phyloP scores from a whole-genome alignment of 345 rosid genomes.

The Capsella bursapastoris region DNA sequence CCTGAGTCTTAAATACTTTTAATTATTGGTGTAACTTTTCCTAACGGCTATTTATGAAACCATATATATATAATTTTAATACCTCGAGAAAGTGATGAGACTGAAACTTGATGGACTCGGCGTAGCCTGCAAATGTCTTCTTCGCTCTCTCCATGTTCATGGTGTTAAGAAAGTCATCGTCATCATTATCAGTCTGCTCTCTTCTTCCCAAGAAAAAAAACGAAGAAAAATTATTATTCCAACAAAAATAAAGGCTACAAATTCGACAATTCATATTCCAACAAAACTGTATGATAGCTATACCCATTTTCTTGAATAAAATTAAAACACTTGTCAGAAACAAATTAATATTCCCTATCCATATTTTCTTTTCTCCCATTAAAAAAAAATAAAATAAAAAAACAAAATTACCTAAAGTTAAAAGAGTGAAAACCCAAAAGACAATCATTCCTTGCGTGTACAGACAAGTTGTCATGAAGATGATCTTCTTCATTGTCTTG shows the following conservation, averaged over 20 bases:
- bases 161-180: conserved; percentile 47
- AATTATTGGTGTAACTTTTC: conserved; percentile 24
- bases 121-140: conserved; percentile 43
- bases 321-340: conserved; percentile 45
- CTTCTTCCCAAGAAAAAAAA: conserved; percentile 25
- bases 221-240: not conserved
- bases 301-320: conserved; percentile 41
- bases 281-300: conserved; percentile 44
- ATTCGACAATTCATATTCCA: conserved; percentile 41
- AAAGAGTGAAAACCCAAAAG: conserved; percentile 46
- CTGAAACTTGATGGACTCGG: conserved; percentile 46
- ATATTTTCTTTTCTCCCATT: not conserved
- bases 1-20: conserved; percentile 15
- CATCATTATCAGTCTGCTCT: conserved; percentile 49
- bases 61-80: conserved; percentile 17
- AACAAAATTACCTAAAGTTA: conserved; percentile 39
- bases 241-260: not conserved
- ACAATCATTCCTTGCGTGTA: conserved; percentile 50
- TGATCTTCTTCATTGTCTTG: conserved; percentile 43
- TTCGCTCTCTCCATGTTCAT: conserved; percentile 46
- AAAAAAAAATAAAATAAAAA: not conserved
- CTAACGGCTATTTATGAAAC: conserved; percentile 32
- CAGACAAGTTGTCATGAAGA: conserved; percentile 48
- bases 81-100: conserved; percentile 45
- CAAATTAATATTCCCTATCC: conserved; percentile 44